These are phyloP conservation scores for Aureobasidium sp. DNA, from an alignment of 2,329 filamentous ascomycete species.

Conservation along the genomic window DNA sequence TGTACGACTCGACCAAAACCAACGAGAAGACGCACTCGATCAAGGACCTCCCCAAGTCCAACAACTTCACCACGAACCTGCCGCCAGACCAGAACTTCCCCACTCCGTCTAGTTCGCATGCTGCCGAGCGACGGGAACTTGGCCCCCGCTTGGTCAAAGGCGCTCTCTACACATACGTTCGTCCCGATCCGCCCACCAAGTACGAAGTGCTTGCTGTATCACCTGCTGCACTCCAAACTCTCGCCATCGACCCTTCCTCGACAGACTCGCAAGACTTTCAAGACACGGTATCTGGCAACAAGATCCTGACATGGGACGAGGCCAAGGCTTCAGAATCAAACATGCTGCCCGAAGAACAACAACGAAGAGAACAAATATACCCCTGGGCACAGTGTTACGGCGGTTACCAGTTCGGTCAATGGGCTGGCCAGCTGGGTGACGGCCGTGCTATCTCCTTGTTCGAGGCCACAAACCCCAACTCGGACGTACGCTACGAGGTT, in stretches of 20 bases:
- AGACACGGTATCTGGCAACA: constrained; percentile 71
- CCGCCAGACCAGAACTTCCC: constrained; percentile 71
- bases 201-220: constrained; percentile 78
- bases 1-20: constrained; percentile 18
- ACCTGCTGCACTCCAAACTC: constrained; percentile 64
- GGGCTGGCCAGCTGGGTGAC: constrained; percentile 93
- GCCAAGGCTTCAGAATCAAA: constrained; percentile 28
- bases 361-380: constrained; percentile 61
- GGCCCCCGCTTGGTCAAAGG: constrained; percentile 74
- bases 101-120: constrained; percentile 72
- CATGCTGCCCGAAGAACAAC: constrained; percentile 41
- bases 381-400: constrained; percentile 99
- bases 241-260: constrained; percentile 65
- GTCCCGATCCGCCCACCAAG: constrained; percentile 62
- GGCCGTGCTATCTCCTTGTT: constrained; percentile 91
- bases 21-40: constrained; percentile 29
- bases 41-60: constrained; percentile 52
- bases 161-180: constrained; percentile 83
- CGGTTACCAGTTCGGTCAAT: constrained; percentile 62
- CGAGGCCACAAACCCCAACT: constrained; percentile 68
- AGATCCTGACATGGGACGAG: constrained; percentile 68
- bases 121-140: constrained; percentile 66
- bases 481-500: constrained; percentile 71
- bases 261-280: constrained; percentile 65
- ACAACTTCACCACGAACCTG: constrained; percentile 55